These are phyloP conservation scores for Avena sativa DNA, from an alignment of 176 grass and related monocot genomes.

Conservation along the genomic window DNA sequence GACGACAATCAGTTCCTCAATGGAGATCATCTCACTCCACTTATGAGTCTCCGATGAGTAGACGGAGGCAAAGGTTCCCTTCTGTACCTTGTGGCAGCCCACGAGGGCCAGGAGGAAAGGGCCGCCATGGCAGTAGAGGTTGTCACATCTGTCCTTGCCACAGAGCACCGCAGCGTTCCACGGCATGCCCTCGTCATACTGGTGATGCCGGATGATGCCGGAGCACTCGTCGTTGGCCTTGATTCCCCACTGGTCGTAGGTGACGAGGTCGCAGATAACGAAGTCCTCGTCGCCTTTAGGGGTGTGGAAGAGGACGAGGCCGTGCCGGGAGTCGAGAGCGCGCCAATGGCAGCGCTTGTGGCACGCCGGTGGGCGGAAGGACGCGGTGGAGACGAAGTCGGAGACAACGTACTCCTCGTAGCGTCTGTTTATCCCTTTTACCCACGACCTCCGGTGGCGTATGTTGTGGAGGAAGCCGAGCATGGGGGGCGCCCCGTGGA, in stretches of 20 bases:
- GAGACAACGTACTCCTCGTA: not conserved
- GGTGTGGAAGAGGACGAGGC: slow-evolving; percentile 3
- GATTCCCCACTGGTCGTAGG: slow-evolving; percentile 12
- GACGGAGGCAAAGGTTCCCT: not conserved
- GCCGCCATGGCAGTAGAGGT: not conserved
- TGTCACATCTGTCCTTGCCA: not conserved
- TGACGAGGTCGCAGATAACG: slow-evolving; percentile 12
- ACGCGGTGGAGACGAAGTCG: slow-evolving; percentile 11
- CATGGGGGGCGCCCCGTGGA: no score
- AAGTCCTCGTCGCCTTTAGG: not conserved
- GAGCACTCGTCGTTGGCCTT: not conserved
- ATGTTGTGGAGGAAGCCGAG: no score
- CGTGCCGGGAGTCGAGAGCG: not conserved
- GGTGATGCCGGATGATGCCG: not conserved
- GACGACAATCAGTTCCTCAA: not conserved
- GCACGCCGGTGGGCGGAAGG: not conserved
- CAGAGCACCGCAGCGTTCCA: slow-evolving; percentile 2
- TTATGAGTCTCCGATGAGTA: not conserved
- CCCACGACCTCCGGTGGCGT: not conserved
- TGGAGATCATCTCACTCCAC: not conserved
- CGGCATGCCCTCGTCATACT: not conserved
- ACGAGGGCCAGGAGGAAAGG: not conserved
- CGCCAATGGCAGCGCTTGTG: not conserved
- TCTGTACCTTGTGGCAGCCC: not conserved
- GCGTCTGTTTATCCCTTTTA: not conserved